Conservation (phyloP, 2,329 filamentous ascomycete genomes). For the Colletotrichum sp. region DNA sequence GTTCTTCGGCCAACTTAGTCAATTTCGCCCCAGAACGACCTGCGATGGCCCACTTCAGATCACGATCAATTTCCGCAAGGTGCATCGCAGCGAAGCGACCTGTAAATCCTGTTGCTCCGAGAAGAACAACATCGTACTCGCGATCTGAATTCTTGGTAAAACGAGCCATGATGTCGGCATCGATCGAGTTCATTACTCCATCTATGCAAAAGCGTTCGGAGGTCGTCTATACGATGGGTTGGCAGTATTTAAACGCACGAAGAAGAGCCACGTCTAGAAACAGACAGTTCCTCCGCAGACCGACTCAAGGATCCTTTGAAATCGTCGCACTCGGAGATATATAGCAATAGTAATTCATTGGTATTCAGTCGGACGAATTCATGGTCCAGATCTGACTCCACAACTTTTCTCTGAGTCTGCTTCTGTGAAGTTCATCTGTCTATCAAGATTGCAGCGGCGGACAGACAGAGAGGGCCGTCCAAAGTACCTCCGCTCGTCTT, state of each 20-base stretch:
- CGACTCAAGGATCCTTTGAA: background rate
- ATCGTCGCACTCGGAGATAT: background rate
- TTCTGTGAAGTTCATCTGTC: background rate
- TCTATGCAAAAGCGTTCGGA: background rate
- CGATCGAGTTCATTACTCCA: background rate
- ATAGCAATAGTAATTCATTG: background rate
- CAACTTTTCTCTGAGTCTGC: background rate
- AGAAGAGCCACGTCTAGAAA: background rate
- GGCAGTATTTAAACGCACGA: background rate
- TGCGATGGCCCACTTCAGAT: background rate
- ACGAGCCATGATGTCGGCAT: background rate
- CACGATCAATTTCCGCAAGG: background rate
- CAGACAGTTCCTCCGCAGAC: background rate
- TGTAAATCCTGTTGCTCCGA: background rate
- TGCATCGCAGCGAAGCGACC: background rate
- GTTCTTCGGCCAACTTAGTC: background rate
- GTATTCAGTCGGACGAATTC: background rate
- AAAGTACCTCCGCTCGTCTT: background rate
- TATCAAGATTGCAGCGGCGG: background rate
- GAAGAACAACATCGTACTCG: background rate
- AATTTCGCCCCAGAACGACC: background rate
- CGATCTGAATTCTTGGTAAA: background rate
- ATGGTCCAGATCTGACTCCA: background rate
- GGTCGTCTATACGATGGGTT: background rate
- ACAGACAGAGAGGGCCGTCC: background rate